These are phyloP conservation scores for Melaleuca quinquenervia DNA, from an alignment of 345 rosid genomes.

Conservation along the genomic window DNA sequence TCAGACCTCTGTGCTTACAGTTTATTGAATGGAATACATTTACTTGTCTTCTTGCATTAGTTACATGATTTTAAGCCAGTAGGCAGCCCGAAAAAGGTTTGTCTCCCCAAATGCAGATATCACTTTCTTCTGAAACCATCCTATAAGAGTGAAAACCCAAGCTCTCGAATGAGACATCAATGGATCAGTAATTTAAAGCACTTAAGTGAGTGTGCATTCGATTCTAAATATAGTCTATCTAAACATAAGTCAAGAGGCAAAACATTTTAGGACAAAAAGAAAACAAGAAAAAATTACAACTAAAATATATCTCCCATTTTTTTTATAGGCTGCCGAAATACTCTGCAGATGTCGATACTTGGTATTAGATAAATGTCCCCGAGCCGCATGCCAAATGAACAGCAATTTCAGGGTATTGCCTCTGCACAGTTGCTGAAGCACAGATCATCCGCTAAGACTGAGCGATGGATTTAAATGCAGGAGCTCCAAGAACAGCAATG, in stretches of 20 bases:
- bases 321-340: background rate
- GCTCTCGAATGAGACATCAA: background rate
- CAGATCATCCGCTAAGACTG: background rate
- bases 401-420: background rate
- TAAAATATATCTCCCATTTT: accelerated
- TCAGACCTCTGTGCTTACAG: background rate
- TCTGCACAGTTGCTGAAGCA: background rate
- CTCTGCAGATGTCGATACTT: background rate
- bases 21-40: background rate
- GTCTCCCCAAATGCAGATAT: background rate
- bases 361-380: background rate
- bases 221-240: background rate
- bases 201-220: background rate
- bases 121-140: background rate
- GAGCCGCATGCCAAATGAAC: background rate
- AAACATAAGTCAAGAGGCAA: background rate
- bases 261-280: background rate
- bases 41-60: background rate
- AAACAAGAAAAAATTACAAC: background rate
- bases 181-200: background rate
- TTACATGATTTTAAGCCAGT: background rate
- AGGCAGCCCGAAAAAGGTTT: background rate
- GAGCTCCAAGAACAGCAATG: background rate
- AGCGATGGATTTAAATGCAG: background rate
- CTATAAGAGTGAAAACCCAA: background rate